Base-by-base conservation (phyloP, 202 grass and related monocot genomes). In the Digitaria exilis region DNA sequence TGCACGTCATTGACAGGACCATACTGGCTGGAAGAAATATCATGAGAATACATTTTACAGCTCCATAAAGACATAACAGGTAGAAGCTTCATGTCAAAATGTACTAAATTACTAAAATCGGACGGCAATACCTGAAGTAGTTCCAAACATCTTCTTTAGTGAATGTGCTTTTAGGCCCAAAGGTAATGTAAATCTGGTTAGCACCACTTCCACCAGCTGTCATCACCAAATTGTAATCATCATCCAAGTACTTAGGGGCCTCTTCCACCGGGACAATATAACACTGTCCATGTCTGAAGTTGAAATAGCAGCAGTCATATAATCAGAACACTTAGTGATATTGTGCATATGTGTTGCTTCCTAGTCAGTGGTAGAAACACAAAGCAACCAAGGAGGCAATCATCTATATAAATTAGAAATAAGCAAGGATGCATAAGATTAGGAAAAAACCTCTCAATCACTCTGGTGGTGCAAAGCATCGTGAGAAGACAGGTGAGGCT, bases 161-260 rank as follows among this genome's bases (percentile, higher is more conserved):
- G 68, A 87, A 90, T 24, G 48, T 90, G 83, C 91, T 89, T 28
- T 75, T 54, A 25, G 77, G 58, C 34, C 43, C 59, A 65, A 94
- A 92, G 3, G 73, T 84, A 32, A 97, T 79, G 77, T 89, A 92
- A 70, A 97, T 94, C 49, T 87, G 39, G 25, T 90, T 60, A 58
- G 64, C 73, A 26, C 56, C 87, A 9, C 21, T 71, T 6, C 35
- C 9, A 37, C 34, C 44, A 68, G 55, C 8, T 46, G 56, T 3
- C 56, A 8, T 39, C n/a, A 67, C 83, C 60, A 45, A 44, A 49
- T 88, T 64, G 19, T 26, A 77, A 67, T 74, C 88, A 43, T 84
- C 69, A 76, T 21, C 57, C 60, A 85, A 70, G 49, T 80, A 87
- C 29, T 52, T 80, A 18, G 29, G 55, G 58, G 63, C 80, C 76